Base-by-base conservation (phyloP, 306 rosid species). In the Carpinus fangiana region DNA sequence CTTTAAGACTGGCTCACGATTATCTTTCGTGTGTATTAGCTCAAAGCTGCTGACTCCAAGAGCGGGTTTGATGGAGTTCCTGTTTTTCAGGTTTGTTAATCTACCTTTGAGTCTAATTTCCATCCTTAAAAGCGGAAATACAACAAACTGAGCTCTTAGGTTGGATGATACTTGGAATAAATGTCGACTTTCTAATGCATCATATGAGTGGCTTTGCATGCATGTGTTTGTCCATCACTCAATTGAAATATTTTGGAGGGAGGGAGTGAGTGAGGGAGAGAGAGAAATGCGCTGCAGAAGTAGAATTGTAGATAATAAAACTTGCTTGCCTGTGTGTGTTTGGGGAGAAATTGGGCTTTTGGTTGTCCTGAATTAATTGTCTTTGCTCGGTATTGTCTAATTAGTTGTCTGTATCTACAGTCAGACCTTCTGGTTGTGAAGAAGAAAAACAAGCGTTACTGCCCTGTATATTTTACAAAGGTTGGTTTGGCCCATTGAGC, bases 51-150 rank as follows among this genome's bases (percentile, higher is more conserved):
- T 67, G 93, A 73, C 74, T 14, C 71, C 43, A 83, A 23, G 78
- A 87, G 53, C 76, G 92, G 97, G 45, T 93, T 95, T 81, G 98
- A 93, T 79, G 98, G 98, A 82, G 98, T 95, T 85, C 98, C 99
- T 64, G 86, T 95, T 68, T 95, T 93, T 89, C 96, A 92, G 98
- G 99, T 95, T 81, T 73, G 73, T 75, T 78, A 45, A 50, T 79
- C 51, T 76, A n/a, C 57, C 75, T 84, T 77, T 55, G 43, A 84
- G 69, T 79, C 28, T 51, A 51, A 8, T 48, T 12, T 52, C 16
- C 31, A 73, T 84, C 73, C 16, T 60, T 55, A 8, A 57, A 59
- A 72, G 48, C 14, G 1, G 8, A 47, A 48, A 38, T 75, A 57
- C 41, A 18, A 60, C 43, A 16, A 53, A 56, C 65, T 64, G 73